These are phyloP conservation scores for Pythium scleroteichum DNA, from an alignment of 352 stramenopile species.

Conservation along the genomic window DNA sequence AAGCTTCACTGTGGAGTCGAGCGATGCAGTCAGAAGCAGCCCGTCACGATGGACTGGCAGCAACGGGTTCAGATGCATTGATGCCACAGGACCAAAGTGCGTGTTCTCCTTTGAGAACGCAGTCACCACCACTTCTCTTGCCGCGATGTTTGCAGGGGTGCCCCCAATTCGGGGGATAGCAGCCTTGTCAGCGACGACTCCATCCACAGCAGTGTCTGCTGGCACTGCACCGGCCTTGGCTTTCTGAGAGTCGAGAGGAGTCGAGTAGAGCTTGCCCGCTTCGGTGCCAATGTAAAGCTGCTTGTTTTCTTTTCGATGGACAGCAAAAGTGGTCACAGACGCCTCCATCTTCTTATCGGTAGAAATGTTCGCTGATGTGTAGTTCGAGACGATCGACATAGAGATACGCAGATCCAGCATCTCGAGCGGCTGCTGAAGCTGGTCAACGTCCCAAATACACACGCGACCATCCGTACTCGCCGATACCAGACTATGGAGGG, in stretches of 20 bases:
- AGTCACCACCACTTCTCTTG: conserved; percentile 72
- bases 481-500: conserved; percentile 60
- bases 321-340: conserved; percentile 77
- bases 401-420: conserved; percentile 84
- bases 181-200: conserved; percentile 38
- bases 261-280: conserved; percentile 77
- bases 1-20: conserved; percentile 88
- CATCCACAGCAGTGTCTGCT: conserved; percentile 15
- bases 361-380: conserved; percentile 53
- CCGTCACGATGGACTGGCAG: conserved; percentile 70
- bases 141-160: conserved; percentile 15
- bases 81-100: conserved; percentile 83
- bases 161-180: conserved; percentile 17
- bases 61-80: conserved; percentile 84
- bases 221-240: conserved; percentile 40
- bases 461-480: conserved; percentile 86
- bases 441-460: conserved; percentile 85
- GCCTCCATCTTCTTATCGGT: conserved; percentile 88
- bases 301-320: conserved; percentile 82
- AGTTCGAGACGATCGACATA: conserved; percentile 79
- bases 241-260: conserved; percentile 74
- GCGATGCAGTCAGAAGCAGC: conserved; percentile 77
- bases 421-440: conserved; percentile 81
- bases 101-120: conserved; percentile 61
- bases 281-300: conserved; percentile 86